These are phyloP conservation scores for Phytophthora foliorum DNA, from an alignment of 352 stramenopile genomes.

Conservation along the genomic window DNA sequence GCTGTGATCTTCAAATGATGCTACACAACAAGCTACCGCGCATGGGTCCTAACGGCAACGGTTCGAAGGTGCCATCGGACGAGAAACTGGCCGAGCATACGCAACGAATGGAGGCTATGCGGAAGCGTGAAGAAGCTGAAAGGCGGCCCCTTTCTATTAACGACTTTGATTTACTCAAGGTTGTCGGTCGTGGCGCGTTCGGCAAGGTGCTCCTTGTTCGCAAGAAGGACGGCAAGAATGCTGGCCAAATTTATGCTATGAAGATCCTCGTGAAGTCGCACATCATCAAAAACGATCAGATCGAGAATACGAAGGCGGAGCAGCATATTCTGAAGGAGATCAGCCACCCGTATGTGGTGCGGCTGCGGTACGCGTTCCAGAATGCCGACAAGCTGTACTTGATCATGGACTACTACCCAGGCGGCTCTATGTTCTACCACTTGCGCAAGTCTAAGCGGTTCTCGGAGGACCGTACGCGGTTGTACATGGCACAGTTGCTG, in stretches of 20 bases:
- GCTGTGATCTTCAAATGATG: conserved; percentile 91
- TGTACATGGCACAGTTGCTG: conserved; percentile 91
- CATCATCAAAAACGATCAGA: conserved; percentile 95
- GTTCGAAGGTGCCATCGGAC: conserved; percentile 51
- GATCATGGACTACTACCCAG: conserved; percentile 96
- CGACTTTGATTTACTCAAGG: conserved; percentile 96
- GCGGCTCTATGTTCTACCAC: conserved; percentile 92
- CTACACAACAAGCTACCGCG: conserved; percentile 87
- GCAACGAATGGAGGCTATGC: conserved; percentile 84
- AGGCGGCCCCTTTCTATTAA: conserved; percentile 84
- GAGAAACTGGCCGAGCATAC: conserved; percentile 72
- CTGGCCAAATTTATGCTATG: conserved; percentile 93
- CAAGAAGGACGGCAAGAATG: conserved; percentile 92
- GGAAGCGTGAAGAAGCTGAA: conserved; percentile 81
- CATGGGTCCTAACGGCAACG: conserved; percentile 42
- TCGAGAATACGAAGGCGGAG: conserved; percentile 93
- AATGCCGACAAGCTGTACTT: conserved; percentile 96
- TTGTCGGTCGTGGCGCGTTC: conserved; percentile 96
- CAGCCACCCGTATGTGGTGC: conserved; percentile 90
- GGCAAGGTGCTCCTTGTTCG: conserved; percentile 96
- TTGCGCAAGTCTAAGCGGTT: conserved; percentile 91
- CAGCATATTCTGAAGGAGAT: conserved; percentile 93
- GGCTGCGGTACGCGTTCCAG: conserved; percentile 89
- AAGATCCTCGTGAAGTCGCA: conserved; percentile 95
- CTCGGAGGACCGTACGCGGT: conserved; percentile 80